Evolutionary conservation across 1,284 basidiomycete genomes (phyloP).

Genomic region (Cutaneotrichosporon sp.): DNA sequence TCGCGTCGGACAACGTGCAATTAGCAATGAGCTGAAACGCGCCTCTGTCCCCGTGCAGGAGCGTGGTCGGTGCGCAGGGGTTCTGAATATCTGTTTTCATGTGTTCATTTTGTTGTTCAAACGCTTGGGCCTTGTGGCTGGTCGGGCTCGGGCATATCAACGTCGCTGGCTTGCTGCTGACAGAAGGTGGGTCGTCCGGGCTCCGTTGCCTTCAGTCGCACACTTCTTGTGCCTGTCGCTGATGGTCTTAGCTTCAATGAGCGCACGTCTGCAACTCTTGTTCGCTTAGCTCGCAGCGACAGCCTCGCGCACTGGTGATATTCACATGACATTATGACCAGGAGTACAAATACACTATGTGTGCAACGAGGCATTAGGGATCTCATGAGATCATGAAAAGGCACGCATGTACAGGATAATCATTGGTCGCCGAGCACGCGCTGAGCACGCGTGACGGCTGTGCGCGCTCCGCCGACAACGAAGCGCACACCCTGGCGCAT

Average conservation of each 20-base stretch:
- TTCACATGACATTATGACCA: slow-evolving; percentile 11
- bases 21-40: too few relatives aligned
- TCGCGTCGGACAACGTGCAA: too few relatives aligned
- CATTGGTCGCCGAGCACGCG: slow-evolving; percentile 11
- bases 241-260: neutral
- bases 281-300: neutral
- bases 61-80: neutral
- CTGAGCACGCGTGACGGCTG: slow-evolving; percentile 7
- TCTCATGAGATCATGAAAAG: neutral
- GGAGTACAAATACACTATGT: slow-evolving; percentile 12
- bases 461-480: slow-evolving; percentile 22
- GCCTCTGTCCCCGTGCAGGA: neutral
- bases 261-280: neutral
- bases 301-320: slow-evolving; percentile 4
- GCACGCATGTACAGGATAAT: neutral
- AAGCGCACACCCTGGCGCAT: slow-evolving; percentile 35
- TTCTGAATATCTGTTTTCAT: too few relatives aligned
- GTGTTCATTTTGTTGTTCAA: neutral
- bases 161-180: neutral
- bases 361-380: slow-evolving; percentile 10
- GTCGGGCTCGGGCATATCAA: too few relatives aligned
- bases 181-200: neutral
- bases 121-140: neutral
- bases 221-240: neutral
- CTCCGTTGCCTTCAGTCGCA: neutral